phyloP scores from a whole-genome alignment of 164 flowering plant species.

The Sextonia rubra region DNA sequence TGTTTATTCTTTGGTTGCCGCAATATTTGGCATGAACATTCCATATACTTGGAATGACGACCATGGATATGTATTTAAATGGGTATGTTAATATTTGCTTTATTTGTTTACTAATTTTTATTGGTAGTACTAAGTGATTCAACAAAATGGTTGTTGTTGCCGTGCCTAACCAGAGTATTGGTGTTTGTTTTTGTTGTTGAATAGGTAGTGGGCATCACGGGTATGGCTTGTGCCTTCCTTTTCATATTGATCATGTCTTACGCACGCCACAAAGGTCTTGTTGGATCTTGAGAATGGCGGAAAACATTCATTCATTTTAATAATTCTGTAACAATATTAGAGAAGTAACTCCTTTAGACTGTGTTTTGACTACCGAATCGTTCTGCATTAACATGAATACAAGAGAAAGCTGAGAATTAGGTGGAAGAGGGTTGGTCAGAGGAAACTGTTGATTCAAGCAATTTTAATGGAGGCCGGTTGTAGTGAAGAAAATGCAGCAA shows the following conservation, averaged over 20 bases:
- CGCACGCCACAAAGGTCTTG: slow-evolving; percentile 60
- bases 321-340: background rate
- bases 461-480: background rate
- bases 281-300: slow-evolving; percentile 24
- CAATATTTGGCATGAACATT: slow-evolving; percentile 90
- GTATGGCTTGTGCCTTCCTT: slow-evolving; percentile 28
- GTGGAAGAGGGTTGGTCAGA: background rate
- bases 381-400: background rate
- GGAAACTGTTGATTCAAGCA: background rate
- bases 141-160: background rate
- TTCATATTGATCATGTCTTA: slow-evolving; percentile 40
- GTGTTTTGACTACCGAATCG: background rate
- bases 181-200: slow-evolving; percentile 2
- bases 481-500: background rate
- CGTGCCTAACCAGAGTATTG: background rate
- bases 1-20: slow-evolving; percentile 77
- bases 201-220: slow-evolving; percentile 57
- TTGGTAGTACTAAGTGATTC: background rate
- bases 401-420: background rate
- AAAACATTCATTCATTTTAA: background rate
- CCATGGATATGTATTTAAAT: slow-evolving; percentile 78
- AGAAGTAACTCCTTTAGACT: background rate
- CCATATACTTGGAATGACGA: slow-evolving; percentile 75
- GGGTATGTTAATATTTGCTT: slow-evolving; percentile 44
- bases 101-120: background rate